phyloP scores from a whole-genome alignment of 2,329 filamentous ascomycete species.

The Alternaria arborescens region DNA sequence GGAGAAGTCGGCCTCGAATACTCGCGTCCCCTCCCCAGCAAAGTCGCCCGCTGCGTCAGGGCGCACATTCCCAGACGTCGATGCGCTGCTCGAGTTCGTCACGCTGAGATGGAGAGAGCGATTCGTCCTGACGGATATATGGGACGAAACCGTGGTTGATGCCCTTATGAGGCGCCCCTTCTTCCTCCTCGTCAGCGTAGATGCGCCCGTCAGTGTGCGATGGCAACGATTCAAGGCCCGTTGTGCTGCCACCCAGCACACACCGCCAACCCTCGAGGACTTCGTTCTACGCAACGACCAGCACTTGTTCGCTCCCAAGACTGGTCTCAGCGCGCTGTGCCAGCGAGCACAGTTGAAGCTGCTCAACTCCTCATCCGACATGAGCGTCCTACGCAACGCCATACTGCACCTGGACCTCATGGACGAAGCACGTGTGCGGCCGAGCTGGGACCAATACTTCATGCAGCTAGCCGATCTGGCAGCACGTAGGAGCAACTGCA shows the following conservation, averaged over 20 bases:
- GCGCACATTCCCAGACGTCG: conserved; percentile 59
- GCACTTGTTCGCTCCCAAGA: conserved; percentile 73
- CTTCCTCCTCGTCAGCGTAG: conserved; percentile 90
- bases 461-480: conserved; percentile 96
- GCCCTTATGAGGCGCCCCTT: conserved; percentile 82
- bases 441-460: conserved; percentile 96
- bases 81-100: conserved; percentile 81
- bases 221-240: conserved; percentile 78
- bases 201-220: conserved; percentile 84
- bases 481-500: conserved; percentile 91
- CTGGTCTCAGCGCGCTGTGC: conserved; percentile 78
- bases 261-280: conserved; percentile 64
- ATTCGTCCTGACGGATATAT: conserved; percentile 87
- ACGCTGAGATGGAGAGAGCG: conserved; percentile 83
- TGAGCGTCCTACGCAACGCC: conserved; percentile 75
- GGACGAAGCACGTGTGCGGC: conserved; percentile 80
- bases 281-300: conserved; percentile 73
- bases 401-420: conserved; percentile 79
- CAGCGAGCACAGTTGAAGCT: conserved; percentile 84
- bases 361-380: conserved; percentile 80
- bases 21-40: conserved; percentile 40
- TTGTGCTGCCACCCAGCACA: conserved; percentile 58
- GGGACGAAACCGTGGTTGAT: conserved; percentile 76
- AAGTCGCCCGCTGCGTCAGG: conserved; percentile 31
- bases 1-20: conserved; percentile 54